Conservation (phyloP, 2,329 filamentous ascomycete species). For the Exophiala mesophila region DNA sequence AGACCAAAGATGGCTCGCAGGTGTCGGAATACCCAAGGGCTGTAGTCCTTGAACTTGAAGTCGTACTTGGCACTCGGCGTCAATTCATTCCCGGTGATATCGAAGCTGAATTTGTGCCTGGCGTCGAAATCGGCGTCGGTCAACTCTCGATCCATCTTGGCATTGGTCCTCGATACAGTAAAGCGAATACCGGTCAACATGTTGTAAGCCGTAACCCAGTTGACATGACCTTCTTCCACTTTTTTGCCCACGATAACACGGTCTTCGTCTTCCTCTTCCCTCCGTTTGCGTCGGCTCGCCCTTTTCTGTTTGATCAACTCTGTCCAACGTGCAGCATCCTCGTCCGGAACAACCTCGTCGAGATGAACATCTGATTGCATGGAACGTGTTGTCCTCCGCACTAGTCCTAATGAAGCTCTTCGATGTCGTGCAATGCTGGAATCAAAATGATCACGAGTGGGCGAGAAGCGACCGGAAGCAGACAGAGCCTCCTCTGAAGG, state of each 20-base stretch:
- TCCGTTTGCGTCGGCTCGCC: constrained; percentile 76
- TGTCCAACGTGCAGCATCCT: constrained; percentile 86
- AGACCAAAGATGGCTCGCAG: constrained; percentile 81
- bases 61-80: constrained; percentile 98
- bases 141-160: constrained; percentile 86
- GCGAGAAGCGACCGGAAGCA: constrained; percentile 78
- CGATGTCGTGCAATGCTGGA: constrained; percentile 49
- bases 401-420: constrained; percentile 77
- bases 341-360: constrained; percentile 80
- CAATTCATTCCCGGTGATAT: constrained; percentile 94
- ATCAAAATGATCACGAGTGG: constrained; percentile 42
- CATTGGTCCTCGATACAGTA: constrained; percentile 91
- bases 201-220: constrained; percentile 98
- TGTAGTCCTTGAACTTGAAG: constrained; percentile 99
- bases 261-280: constrained; percentile 87
- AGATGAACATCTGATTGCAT: constrained; percentile 77
- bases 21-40: constrained; percentile 98
- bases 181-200: constrained; percentile 99
- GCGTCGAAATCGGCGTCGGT: constrained; percentile 89
- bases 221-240: constrained; percentile 93
- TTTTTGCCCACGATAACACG: constrained; percentile 90
- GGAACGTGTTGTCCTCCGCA: constrained; percentile 74
- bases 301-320: constrained; percentile 89
- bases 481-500: constrained; percentile 57
- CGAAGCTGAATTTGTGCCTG: constrained; percentile 97